Conservation (phyloP, 441 rosid species). For the Croton laevigatus region DNA sequence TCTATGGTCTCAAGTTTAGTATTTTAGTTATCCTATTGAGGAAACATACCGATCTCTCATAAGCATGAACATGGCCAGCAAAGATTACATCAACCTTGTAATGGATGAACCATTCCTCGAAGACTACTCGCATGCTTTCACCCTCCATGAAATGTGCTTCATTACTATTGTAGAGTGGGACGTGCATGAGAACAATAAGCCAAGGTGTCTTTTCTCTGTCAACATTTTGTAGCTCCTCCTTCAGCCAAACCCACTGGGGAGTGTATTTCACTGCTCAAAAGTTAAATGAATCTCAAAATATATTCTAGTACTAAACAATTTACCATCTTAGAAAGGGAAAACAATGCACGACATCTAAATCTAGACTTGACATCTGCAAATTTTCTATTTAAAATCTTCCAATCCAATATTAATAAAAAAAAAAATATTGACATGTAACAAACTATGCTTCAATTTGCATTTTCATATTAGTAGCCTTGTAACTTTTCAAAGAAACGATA, state of each 20-base stretch:
- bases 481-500: no score
- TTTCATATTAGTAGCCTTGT: no score
- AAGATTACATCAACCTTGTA: conserved; percentile 42
- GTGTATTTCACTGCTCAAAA: conserved; percentile 43
- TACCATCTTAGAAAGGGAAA: no score
- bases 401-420: not conserved
- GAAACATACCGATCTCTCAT: conserved; percentile 48
- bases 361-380: not conserved
- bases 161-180: conserved; percentile 44
- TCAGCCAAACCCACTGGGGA: conserved; percentile 48
- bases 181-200: conserved; percentile 50
- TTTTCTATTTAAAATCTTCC: not conserved
- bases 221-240: conserved; percentile 39
- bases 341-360: no score
- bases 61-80: conserved; percentile 57
- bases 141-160: conserved; percentile 49
- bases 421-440: not conserved
- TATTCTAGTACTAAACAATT: no score
- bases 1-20: not conserved
- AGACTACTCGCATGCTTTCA: conserved; percentile 47
- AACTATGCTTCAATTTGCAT: not conserved
- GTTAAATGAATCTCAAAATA: not conserved
- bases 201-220: conserved; percentile 52
- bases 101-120: conserved; percentile 39
- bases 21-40: not conserved